phyloP scores from a whole-genome alignment of 164 flowering plant species.

The Litsea cubeba region DNA sequence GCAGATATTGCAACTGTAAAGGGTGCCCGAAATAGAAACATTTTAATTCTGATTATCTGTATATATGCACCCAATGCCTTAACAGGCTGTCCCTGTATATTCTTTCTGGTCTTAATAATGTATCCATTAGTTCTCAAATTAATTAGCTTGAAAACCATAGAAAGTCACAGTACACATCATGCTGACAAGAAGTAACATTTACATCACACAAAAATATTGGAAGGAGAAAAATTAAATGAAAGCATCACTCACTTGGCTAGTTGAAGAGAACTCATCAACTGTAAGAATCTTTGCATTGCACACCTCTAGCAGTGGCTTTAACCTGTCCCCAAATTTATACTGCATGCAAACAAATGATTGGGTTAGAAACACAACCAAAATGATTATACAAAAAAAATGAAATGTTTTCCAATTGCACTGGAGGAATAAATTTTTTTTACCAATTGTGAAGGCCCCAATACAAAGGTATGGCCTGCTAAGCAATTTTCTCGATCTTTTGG shows the following conservation, averaged over 20 bases:
- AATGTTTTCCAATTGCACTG: not conserved
- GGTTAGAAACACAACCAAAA: not conserved
- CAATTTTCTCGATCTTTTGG: constrained; percentile 55
- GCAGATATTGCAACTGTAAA: too few relatives aligned
- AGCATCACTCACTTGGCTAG: constrained; percentile 40
- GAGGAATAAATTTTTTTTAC: constrained; percentile 28
- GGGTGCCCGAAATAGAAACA: too few relatives aligned
- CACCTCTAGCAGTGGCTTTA: constrained; percentile 44
- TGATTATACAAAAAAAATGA: not conserved
- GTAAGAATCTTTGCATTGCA: constrained; percentile 52
- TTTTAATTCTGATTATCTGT: too few relatives aligned
- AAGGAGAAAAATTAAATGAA: constrained; percentile 2
- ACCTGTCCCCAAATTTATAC: constrained; percentile 53
- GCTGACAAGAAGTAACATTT: not conserved
- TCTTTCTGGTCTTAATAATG: not conserved
- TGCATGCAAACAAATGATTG: constrained; percentile 21
- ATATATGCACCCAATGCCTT: too few relatives aligned
- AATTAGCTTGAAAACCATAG: not conserved
- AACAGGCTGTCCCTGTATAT: too few relatives aligned
- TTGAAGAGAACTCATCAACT: constrained; percentile 31
- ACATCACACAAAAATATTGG: not conserved
- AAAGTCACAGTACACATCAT: not conserved
- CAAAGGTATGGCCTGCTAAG: constrained; percentile 58
- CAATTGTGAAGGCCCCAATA: constrained; percentile 48
- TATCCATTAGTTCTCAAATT: not conserved